These are phyloP conservation scores for Flaveria brownii DNA, from an alignment of 129 eudicot genomes.

Conservation along the genomic window DNA sequence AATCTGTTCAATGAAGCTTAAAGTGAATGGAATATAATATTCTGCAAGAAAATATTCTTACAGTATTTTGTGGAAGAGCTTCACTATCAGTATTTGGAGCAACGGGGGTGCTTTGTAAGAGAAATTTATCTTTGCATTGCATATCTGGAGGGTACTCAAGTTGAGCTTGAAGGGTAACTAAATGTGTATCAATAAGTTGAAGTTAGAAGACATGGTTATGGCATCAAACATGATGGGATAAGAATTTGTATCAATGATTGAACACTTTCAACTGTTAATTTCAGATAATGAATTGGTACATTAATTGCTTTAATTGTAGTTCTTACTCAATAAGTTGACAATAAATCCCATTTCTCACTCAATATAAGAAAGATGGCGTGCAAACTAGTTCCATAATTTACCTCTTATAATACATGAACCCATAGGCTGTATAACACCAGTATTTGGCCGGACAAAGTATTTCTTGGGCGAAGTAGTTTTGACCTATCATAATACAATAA, in stretches of 20 bases:
- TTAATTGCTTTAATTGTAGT: too few relatives aligned
- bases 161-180: constrained; percentile 94
- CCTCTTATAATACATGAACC: constrained; percentile 86
- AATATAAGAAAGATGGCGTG: neutral
- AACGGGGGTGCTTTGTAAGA: constrained; percentile 75
- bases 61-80: constrained; percentile 72
- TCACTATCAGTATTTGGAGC: constrained; percentile 58
- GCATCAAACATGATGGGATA: constrained; percentile 16
- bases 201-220: constrained; percentile 23
- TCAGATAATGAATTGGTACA: neutral
- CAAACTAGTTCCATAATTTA: constrained; percentile 11
- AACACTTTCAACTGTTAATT: neutral
- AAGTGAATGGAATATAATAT: neutral
- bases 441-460: constrained; percentile 89
- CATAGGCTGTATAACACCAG: constrained; percentile 70
- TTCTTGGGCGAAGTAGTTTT: constrained; percentile 97
- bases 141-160: constrained; percentile 78
- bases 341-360: constrained; percentile 1
- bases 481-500: constrained; percentile 46
- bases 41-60: constrained; percentile 33
- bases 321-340: constrained; percentile 1
- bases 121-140: constrained; percentile 91
- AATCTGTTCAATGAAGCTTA: constrained; percentile 14
- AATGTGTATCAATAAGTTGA: constrained; percentile 24
- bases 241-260: neutral